These are phyloP conservation scores for Xylariaceae sp. DNA, from an alignment of 2,329 filamentous ascomycete genomes.

Conservation along the genomic window DNA sequence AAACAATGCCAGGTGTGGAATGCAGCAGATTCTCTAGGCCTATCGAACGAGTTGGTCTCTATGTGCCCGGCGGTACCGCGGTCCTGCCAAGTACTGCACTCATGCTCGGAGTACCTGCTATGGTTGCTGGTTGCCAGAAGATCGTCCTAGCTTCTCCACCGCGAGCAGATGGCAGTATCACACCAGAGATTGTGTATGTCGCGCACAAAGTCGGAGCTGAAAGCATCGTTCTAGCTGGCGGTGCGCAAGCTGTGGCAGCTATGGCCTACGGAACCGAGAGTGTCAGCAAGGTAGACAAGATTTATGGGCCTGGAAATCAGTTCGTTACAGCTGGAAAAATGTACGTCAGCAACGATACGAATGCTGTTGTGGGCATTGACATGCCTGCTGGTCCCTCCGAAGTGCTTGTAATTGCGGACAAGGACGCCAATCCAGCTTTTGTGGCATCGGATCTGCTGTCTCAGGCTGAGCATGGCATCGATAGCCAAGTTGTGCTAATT, in stretches of 20 bases:
- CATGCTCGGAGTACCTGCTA: conserved; percentile 96
- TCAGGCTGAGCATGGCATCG: conserved; percentile 94
- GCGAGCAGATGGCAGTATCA: conserved; percentile 84
- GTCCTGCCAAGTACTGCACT: conserved; percentile 96
- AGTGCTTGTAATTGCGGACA: conserved; percentile 93
- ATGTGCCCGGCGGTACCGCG: conserved; percentile 93
- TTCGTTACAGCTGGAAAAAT: conserved; percentile 99
- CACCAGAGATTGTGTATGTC: conserved; percentile 95
- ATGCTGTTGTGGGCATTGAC: conserved; percentile 91
- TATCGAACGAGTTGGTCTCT: conserved; percentile 94
- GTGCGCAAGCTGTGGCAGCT: conserved; percentile 92
- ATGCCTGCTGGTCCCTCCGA: conserved; percentile 98
- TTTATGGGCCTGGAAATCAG: conserved; percentile 95
- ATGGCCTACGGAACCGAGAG: conserved; percentile 97
- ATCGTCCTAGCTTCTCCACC: conserved; percentile 94
- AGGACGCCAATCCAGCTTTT: conserved; percentile 85
- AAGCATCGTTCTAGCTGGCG: conserved; percentile 92
- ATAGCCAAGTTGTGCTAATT: conserved; percentile 92
- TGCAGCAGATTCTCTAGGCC: conserved; percentile 91
- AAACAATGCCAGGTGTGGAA: conserved; percentile 96
- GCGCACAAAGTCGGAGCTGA: conserved; percentile 96
- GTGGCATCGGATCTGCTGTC: conserved; percentile 93
- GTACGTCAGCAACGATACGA: conserved; percentile 96
- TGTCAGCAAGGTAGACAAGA: conserved; percentile 97
- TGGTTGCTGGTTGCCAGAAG: conserved; percentile 94